Evolutionary conservation across 2,329 filamentous ascomycete genomes (phyloP).

Genomic region (Venturia oleaginea): DNA sequence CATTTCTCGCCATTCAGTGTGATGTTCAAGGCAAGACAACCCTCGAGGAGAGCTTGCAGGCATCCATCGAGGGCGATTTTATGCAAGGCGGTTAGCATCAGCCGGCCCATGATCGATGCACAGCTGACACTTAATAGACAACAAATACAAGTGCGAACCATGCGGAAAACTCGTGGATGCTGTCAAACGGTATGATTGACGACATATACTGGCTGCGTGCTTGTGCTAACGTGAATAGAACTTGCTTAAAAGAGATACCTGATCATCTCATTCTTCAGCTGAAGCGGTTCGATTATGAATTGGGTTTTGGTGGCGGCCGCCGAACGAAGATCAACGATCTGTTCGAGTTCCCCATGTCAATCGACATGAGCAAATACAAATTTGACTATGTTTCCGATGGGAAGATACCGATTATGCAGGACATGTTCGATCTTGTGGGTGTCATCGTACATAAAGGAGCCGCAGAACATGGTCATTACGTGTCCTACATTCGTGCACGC

Average conservation of each 20-base stretch:
- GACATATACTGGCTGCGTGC: neutral
- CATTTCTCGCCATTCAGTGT: slow-evolving; percentile 90
- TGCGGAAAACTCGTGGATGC: slow-evolving; percentile 83
- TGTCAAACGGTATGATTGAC: slow-evolving; percentile 59
- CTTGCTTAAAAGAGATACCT: slow-evolving; percentile 84
- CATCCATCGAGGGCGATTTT: slow-evolving; percentile 92
- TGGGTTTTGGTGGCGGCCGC: slow-evolving; percentile 54
- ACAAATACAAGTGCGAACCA: slow-evolving; percentile 93
- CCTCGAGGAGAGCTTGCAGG: slow-evolving; percentile 77
- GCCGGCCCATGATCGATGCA: neutral
- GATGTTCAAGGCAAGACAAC: slow-evolving; percentile 87
- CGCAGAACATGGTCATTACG: slow-evolving; percentile 92
- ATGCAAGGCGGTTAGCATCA: slow-evolving; percentile 69
- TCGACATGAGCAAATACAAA: slow-evolving; percentile 86
- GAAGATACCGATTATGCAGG: slow-evolving; percentile 47
- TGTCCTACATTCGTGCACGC: slow-evolving; percentile 84
- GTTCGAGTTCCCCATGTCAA: slow-evolving; percentile 74
- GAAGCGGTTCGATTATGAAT: slow-evolving; percentile 77
- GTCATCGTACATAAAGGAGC: slow-evolving; percentile 89
- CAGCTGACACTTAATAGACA: slow-evolving; percentile 46
- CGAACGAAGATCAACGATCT: slow-evolving; percentile 92
- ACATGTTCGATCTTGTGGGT: slow-evolving; percentile 89
- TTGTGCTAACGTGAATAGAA: slow-evolving; percentile 39
- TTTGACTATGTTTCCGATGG: slow-evolving; percentile 70
- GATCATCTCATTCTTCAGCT: slow-evolving; percentile 94